Conservation (phyloP, 352 stramenopile genomes). For the Phytopythium oedochilum region DNA sequence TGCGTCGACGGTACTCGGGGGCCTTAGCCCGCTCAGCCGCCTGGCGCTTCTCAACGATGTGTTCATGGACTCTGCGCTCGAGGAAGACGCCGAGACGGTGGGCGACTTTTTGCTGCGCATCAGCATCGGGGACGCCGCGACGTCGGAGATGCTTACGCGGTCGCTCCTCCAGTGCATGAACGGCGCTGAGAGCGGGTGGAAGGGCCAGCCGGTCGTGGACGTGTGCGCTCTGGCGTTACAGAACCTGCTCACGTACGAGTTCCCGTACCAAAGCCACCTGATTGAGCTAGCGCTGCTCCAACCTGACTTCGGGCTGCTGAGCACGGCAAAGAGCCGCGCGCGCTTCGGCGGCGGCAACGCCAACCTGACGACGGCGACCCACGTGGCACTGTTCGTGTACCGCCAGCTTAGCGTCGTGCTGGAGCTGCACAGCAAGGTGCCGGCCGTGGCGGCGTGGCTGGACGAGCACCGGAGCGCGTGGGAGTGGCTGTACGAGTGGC, state of each 20-base stretch:
- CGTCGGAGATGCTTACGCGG: conserved; percentile 55
- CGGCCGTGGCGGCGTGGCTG: conserved; percentile 52
- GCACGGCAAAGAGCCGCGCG: conserved; percentile 58
- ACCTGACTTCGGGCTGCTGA: conserved; percentile 64
- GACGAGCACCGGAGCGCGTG: conserved; percentile 44
- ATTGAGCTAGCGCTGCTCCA: conserved; percentile 65
- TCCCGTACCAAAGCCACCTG: conserved; percentile 53
- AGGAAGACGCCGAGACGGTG: conserved; percentile 84
- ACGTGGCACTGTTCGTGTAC: conserved; percentile 77
- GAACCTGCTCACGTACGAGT: conserved; percentile 55
- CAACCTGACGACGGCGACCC: conserved; percentile 56
- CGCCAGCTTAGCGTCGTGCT: conserved; percentile 69
- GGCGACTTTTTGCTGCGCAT: conserved; percentile 69
- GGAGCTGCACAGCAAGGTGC: conserved; percentile 64
- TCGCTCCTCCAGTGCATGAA: conserved; percentile 76
- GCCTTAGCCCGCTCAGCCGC: conserved; percentile 53
- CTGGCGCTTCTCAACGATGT: conserved; percentile 66
- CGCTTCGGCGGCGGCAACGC: conserved; percentile 32
- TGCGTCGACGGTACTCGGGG: conserved; percentile 36
- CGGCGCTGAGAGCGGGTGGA: conserved; percentile 83
- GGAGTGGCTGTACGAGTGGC: conserved; percentile 87
- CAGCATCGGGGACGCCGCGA: conserved; percentile 52
- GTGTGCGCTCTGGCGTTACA: conserved; percentile 60
- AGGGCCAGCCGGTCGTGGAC: conserved; percentile 80
- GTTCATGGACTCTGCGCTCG: conserved; percentile 82